Evolutionary conservation across 345 rosid species (phyloP).

Genomic region (Arabidopsis thaliana): DNA sequence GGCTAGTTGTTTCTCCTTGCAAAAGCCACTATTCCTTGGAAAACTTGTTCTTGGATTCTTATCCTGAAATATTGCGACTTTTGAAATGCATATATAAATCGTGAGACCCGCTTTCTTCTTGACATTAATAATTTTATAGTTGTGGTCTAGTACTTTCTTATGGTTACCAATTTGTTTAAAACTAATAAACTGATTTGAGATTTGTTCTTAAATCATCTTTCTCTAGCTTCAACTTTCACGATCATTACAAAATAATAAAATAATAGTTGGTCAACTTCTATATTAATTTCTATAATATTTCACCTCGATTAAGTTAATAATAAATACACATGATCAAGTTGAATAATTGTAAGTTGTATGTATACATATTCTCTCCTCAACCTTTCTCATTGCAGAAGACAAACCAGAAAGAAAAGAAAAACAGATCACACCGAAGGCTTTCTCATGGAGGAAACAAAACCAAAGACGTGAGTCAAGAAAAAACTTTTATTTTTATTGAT

Average conservation of each 20-base stretch:
- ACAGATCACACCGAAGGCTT: background rate
- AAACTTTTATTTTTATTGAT: background rate
- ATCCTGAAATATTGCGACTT: too few relatives aligned
- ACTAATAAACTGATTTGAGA: background rate
- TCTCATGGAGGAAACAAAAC: constrained; percentile 42
- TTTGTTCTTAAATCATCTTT: background rate
- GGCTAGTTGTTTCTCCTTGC: too few relatives aligned
- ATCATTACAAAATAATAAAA: background rate
- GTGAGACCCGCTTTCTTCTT: too few relatives aligned
- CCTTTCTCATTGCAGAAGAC: constrained; percentile 25
- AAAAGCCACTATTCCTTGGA: too few relatives aligned
- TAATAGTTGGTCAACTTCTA: constrained; percentile 29
- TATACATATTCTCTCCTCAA: background rate
- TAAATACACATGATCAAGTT: constrained; percentile 13
- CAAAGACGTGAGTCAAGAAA: constrained; percentile 34
- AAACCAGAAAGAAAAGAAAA: background rate
- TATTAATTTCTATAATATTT: background rate
- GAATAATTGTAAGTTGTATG: background rate
- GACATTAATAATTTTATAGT: background rate
- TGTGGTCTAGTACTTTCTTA: constrained; percentile 2
- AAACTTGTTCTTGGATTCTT: too few relatives aligned
- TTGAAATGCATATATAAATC: too few relatives aligned
- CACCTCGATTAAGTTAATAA: constrained; percentile 19
- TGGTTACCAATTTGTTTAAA: too few relatives aligned
- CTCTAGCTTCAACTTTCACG: constrained; percentile 1